These are phyloP conservation scores for Beauveria asiatica DNA, from an alignment of 2,329 filamentous ascomycete genomes.

Conservation along the genomic window DNA sequence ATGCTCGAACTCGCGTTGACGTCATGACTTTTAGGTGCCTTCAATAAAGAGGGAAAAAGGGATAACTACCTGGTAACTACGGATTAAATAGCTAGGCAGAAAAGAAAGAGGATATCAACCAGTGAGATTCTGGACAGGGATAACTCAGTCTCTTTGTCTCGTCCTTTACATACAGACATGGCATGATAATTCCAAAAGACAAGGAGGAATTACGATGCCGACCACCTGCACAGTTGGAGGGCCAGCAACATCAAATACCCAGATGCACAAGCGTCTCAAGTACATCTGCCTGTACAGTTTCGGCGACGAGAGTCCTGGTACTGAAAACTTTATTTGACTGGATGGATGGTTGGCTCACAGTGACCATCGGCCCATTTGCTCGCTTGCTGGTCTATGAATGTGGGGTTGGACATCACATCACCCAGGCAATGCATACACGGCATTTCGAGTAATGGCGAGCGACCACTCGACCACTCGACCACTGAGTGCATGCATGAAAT, in stretches of 20 bases:
- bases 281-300: no score
- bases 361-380: neutral
- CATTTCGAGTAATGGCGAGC: neutral
- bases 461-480: neutral
- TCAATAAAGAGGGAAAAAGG: neutral
- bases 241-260: neutral
- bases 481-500: neutral
- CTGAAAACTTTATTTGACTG: neutral
- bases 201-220: neutral
- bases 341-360: no score
- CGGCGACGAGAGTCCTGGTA: no score
- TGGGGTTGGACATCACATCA: neutral
- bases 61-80: no score
- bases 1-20: slow-evolving; percentile 7
- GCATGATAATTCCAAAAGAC: neutral
- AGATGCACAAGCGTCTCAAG: no score
- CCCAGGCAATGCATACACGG: neutral
- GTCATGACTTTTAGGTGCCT: slow-evolving; percentile 4
- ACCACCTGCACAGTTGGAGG: neutral
- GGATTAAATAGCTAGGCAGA: no score
- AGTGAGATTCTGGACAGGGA: no score
- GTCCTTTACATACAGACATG: neutral
- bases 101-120: neutral
- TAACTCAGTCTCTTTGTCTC: no score
- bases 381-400: neutral